These are phyloP conservation scores for Seminavis robusta DNA, from an alignment of 108 stramenopile genomes.

Conservation along the genomic window DNA sequence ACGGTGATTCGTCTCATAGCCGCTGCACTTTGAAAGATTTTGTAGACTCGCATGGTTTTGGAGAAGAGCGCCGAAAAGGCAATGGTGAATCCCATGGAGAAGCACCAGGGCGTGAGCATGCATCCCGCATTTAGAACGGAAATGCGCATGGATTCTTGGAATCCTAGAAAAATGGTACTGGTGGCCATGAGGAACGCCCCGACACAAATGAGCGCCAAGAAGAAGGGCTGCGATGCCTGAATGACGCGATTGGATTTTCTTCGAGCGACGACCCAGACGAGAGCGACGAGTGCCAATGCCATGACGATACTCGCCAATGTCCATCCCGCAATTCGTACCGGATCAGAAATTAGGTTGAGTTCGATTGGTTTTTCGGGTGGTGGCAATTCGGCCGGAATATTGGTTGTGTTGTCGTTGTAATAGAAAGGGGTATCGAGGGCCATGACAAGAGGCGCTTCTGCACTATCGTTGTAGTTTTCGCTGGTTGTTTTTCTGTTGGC, in stretches of 20 bases:
- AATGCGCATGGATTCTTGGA: constrained; percentile 2
- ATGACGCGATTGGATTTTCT: constrained; percentile 6
- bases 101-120: constrained; percentile 1
- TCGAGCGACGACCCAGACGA: not conserved
- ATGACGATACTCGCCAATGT: not conserved
- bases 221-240: constrained; percentile 18
- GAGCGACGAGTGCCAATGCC: constrained; percentile 7
- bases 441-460: no score
- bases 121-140: not conserved
- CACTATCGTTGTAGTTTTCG: no score
- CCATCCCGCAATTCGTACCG: no score
- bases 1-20: constrained; percentile 44
- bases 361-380: no score
- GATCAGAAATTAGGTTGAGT: no score
- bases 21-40: constrained; percentile 4
- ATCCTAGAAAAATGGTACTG: constrained; percentile 12
- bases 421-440: no score
- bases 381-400: no score
- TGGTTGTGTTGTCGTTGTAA: no score
- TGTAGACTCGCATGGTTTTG: constrained; percentile 48
- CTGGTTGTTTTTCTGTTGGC: no score
- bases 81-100: constrained; percentile 38
- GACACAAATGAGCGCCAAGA: constrained; percentile 9
- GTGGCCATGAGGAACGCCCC: constrained; percentile 9
- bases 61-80: constrained; percentile 41